A percentile compares a stretch with the other conserved stretches of the same genome.
phyloP scores from a whole-genome alignment of 2,329 filamentous ascomycete genomes.

The Monilinia laxa region DNA sequence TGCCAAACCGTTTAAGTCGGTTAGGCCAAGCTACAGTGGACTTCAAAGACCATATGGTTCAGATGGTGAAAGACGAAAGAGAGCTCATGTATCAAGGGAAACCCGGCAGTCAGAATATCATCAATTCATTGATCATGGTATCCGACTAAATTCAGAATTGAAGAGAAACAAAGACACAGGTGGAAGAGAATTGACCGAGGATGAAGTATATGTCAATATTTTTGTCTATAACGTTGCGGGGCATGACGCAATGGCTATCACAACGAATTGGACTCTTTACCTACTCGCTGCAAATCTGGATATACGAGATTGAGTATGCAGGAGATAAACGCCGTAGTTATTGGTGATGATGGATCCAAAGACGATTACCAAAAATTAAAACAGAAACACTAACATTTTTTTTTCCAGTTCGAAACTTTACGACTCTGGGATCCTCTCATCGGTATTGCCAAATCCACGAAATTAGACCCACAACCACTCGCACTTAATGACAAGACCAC shows the following conservation, averaged over 20 bases:
- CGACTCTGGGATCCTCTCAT: too few relatives aligned
- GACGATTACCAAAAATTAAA: slow-evolving; percentile 1
- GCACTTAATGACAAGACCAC: neutral
- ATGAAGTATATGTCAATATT: slow-evolving; percentile 40
- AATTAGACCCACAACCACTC: slow-evolving; percentile 19
- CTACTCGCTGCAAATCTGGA: slow-evolving; percentile 33
- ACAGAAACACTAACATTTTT: too few relatives aligned
- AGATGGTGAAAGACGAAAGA: neutral
- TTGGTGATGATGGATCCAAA: slow-evolving; percentile 26
- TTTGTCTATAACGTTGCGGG: slow-evolving; percentile 40
- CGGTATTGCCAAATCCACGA: too few relatives aligned
- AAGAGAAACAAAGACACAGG: neutral
- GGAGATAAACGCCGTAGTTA: slow-evolving; percentile 37
- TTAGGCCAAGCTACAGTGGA: too few relatives aligned
- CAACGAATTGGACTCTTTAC: slow-evolving; percentile 34
- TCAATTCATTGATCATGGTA: neutral
- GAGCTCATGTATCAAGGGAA: neutral
- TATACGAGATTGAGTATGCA: slow-evolving; percentile 29
- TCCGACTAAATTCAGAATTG: neutral
- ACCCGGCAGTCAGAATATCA: neutral
- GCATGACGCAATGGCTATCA: slow-evolving; percentile 40
- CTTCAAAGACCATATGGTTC: too few relatives aligned
- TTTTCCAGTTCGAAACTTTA: too few relatives aligned
- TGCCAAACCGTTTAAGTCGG: too few relatives aligned
- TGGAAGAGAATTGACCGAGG: slow-evolving; percentile 37